A percentile compares a stretch with the other conserved stretches of the same genome.
phyloP scores from a whole-genome alignment of 2,329 filamentous ascomycete species.

The Monilinia polystroma region DNA sequence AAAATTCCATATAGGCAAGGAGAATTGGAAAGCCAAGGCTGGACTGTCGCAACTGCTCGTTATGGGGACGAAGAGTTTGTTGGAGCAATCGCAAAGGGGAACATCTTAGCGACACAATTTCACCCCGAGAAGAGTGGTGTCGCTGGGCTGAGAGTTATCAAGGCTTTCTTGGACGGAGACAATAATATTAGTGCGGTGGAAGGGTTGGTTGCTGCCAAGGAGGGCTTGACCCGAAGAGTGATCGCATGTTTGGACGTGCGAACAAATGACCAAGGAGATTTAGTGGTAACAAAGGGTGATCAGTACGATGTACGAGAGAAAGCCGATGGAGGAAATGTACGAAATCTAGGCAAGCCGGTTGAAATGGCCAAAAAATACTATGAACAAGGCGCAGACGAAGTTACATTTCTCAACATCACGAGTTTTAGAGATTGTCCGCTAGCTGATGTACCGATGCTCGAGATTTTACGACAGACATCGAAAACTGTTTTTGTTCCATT shows the following conservation, averaged over 20 bases:
- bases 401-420: conserved; percentile 98
- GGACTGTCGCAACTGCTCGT: conserved; percentile 85
- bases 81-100: conserved; percentile 81
- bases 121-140: conserved; percentile 96
- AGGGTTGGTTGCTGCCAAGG: conserved; percentile 40
- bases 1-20: conserved; percentile 74
- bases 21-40: conserved; percentile 76
- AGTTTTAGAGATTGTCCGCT: conserved; percentile 94
- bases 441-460: conserved; percentile 91
- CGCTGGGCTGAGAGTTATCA: conserved; percentile 79
- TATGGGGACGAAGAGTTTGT: conserved; percentile 91
- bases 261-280: conserved; percentile 87
- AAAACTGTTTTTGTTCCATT: conserved; percentile 93
- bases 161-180: conserved; percentile 79
- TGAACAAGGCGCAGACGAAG: conserved; percentile 92
- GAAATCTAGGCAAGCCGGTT: conserved; percentile 95
- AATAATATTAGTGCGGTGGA: conserved; percentile 39
- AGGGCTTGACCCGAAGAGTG: conserved; percentile 85
- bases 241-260: conserved; percentile 97
- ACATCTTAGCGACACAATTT: conserved; percentile 90
- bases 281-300: conserved; percentile 97
- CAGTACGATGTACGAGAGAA: conserved; percentile 98
- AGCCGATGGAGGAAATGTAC: conserved; percentile 62
- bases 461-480: conserved; percentile 82
- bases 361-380: conserved; percentile 94